Evolutionary conservation across 2,329 filamentous ascomycete species (phyloP).

Genomic region (Teratosphaeria destructans): DNA sequence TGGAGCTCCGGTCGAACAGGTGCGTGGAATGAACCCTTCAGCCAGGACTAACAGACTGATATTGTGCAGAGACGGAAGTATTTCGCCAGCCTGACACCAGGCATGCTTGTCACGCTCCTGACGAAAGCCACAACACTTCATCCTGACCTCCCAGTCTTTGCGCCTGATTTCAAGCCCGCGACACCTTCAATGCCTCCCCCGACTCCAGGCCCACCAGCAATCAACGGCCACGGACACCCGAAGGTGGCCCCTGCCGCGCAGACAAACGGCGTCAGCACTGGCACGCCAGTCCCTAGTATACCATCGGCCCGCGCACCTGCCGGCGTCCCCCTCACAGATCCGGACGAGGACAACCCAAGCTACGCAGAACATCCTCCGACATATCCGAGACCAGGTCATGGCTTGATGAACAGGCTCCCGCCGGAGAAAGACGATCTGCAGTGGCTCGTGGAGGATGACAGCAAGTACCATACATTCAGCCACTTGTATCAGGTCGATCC

Average conservation of each 20-base stretch:
- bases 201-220: conserved; percentile 22
- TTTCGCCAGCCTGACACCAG: conserved; percentile 49
- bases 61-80: conserved; percentile 33
- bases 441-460: conserved; percentile 51
- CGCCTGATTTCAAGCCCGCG: conserved; percentile 20
- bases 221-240: conserved; percentile 12
- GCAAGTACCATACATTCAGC: conserved; percentile 44
- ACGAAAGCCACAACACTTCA: conserved; percentile 51
- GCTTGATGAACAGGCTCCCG: conserved; percentile 43
- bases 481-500: conserved; percentile 29
- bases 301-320: conserved; percentile 29
- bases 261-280: neutral
- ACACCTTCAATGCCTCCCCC: conserved; percentile 4
- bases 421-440: conserved; percentile 49
- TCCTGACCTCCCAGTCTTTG: conserved; percentile 57
- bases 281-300: conserved; percentile 5
- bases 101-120: conserved; percentile 54
- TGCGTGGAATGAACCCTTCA: conserved; percentile 14
- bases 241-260: neutral
- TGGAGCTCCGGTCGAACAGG: conserved; percentile 33
- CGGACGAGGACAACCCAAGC: conserved; percentile 43
- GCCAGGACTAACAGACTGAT: neutral
- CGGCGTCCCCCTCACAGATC: neutral
- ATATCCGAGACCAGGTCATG: conserved; percentile 54
- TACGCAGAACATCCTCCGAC: conserved; percentile 40